Conservation (phyloP, 768 basidiomycete species). For the Mycena maculata region DNA sequence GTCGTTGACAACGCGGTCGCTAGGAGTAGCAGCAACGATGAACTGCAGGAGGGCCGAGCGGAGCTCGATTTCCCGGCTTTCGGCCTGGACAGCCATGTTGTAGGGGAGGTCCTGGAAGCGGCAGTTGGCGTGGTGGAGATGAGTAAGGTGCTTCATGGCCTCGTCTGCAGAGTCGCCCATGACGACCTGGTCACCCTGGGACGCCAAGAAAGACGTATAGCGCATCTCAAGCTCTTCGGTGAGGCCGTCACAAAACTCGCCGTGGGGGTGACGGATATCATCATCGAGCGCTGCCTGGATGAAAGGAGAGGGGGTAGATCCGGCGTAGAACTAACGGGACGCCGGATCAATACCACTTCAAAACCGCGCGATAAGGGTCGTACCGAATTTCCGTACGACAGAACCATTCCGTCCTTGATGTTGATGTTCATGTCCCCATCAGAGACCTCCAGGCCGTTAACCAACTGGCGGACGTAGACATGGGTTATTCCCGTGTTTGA, state of each 20-base stretch:
- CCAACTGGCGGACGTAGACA: slow-evolving; percentile 85
- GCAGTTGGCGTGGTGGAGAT: slow-evolving; percentile 70
- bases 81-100: slow-evolving; percentile 43
- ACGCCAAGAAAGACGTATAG: slow-evolving; percentile 42
- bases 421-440: slow-evolving; percentile 96
- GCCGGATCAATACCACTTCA: background rate
- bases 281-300: slow-evolving; percentile 43
- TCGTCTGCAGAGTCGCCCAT: slow-evolving; percentile 41
- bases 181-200: slow-evolving; percentile 49
- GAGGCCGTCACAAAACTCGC: slow-evolving; percentile 63
- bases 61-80: slow-evolving; percentile 50
- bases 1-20: slow-evolving; percentile 56
- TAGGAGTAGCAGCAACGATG: slow-evolving; percentile 80
- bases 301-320: slow-evolving; percentile 57
- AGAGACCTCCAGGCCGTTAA: slow-evolving; percentile 88
- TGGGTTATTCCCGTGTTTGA: slow-evolving; percentile 87
- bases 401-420: slow-evolving; percentile 82
- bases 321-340: slow-evolving; percentile 77
- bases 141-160: slow-evolving; percentile 50
- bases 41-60: slow-evolving; percentile 78
- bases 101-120: slow-evolving; percentile 56
- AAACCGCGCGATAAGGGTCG: slow-evolving; percentile 40
- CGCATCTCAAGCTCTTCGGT: slow-evolving; percentile 49
- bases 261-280: slow-evolving; percentile 58
- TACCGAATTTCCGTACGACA: slow-evolving; percentile 92